These are phyloP conservation scores for Herpetospermum pedunculosum DNA, from an alignment of 306 rosid genomes.

Conservation along the genomic window DNA sequence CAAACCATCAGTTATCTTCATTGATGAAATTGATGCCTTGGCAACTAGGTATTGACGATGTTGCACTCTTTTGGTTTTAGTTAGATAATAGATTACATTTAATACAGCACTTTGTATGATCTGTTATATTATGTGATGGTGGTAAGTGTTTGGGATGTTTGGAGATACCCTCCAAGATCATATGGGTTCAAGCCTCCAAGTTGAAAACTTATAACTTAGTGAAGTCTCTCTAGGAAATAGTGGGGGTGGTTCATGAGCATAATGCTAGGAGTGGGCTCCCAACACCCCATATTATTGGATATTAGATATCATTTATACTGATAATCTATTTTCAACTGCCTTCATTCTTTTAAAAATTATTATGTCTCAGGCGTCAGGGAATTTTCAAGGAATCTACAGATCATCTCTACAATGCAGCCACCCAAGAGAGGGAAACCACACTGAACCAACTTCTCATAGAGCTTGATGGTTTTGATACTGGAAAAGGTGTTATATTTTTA, in stretches of 20 bases:
- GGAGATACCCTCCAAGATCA: background rate
- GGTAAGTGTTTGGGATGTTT: background rate
- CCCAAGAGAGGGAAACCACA: constrained; percentile 99
- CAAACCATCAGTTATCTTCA: constrained; percentile 92
- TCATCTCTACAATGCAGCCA: constrained; percentile 80
- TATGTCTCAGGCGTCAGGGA: constrained; percentile 76
- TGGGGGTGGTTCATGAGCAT: background rate
- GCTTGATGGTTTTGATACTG: constrained; percentile 99
- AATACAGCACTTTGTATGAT: background rate
- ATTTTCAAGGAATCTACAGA: constrained; percentile 73
- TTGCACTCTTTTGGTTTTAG: background rate
- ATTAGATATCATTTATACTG: background rate
- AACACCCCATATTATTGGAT: background rate
- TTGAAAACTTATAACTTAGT: background rate
- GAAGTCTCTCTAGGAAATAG: background rate
- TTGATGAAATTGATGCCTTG: constrained; percentile 96
- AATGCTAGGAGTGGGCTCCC: background rate
- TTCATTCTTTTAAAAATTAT: background rate
- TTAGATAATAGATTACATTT: background rate
- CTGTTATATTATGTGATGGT: no score
- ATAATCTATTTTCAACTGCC: background rate
- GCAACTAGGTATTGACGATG: constrained; percentile 56
- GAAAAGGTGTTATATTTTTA: constrained; percentile 95
- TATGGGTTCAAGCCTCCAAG: background rate
- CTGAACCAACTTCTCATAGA: constrained; percentile 90